phyloP scores from a whole-genome alignment of 139 green algal genomes.

The Volvox africanus region DNA sequence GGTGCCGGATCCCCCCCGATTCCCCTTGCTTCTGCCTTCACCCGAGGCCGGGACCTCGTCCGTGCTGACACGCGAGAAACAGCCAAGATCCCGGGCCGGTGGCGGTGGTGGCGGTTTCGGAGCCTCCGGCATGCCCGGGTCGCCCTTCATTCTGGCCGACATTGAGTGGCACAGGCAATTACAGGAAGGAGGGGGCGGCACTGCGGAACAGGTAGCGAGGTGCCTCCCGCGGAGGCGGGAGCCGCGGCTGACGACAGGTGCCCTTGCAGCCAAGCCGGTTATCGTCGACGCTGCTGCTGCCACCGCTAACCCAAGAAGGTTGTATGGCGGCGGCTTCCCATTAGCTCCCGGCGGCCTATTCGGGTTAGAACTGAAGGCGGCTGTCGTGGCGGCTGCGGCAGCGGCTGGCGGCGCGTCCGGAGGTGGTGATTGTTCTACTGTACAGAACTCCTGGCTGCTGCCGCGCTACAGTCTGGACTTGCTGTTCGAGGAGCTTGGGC shows the following conservation, averaged over 20 bases:
- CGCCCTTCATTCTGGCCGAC: conserved; percentile 2
- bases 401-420: too few species aligned
- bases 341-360: neutral
- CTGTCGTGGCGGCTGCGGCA: neutral
- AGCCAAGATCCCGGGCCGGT: neutral
- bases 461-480: conserved; percentile 11
- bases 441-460: neutral
- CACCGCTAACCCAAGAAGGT: neutral
- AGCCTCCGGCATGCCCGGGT: neutral
- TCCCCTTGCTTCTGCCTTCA: neutral
- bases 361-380: neutral
- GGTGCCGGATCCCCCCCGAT: neutral
- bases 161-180: conserved; percentile 4
- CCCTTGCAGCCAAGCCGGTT: neutral
- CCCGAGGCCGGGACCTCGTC: neutral
- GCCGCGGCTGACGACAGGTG: neutral
- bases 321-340: neutral
- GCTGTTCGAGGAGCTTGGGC: conserved; percentile 45
- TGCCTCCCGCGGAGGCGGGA: neutral
- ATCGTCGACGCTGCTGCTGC: neutral
- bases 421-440: too few species aligned
- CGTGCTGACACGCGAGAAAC: too few species aligned
- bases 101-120: neutral
- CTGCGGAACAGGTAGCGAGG: neutral
- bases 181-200: neutral